A percentile compares a stretch with the other conserved stretches of the same genome.
phyloP scores from a whole-genome alignment of 306 rosid species.

The Inga laurina region DNA sequence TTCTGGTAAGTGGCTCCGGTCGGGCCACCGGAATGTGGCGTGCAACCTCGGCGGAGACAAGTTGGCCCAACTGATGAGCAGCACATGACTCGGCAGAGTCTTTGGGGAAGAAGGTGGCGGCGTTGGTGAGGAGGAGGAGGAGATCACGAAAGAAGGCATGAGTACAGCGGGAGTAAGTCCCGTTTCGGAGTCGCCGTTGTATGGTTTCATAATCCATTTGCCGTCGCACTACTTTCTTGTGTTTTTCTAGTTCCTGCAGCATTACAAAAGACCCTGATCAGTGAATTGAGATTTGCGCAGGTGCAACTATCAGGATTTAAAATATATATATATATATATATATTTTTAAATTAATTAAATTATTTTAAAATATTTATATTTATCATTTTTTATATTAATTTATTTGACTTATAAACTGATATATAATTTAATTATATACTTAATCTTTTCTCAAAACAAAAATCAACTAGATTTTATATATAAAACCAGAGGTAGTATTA shows the following conservation, averaged over 20 bases:
- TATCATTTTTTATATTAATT: too few species aligned
- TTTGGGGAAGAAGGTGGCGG: slow-evolving; percentile 56
- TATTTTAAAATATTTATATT: too few species aligned
- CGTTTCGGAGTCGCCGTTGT: slow-evolving; percentile 51
- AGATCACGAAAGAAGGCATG: slow-evolving; percentile 65
- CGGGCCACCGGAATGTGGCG: slow-evolving; percentile 28
- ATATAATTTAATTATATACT: too few species aligned
- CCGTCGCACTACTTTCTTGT: slow-evolving; percentile 56
- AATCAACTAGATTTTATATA: too few species aligned
- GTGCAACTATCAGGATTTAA: background rate
- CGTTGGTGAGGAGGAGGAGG: slow-evolving; percentile 64
- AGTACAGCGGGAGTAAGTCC: slow-evolving; percentile 47
- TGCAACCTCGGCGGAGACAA: slow-evolving; percentile 47
- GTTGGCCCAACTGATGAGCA: slow-evolving; percentile 50
- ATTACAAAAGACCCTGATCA: background rate
- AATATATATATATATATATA: too few species aligned
- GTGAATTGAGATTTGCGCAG: background rate
- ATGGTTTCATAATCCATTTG: slow-evolving; percentile 65
- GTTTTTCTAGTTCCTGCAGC: slow-evolving; percentile 59
- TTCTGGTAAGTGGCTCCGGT: slow-evolving; percentile 35
- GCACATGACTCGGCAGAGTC: slow-evolving; percentile 49
- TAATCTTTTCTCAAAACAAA: too few species aligned
- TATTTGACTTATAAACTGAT: too few species aligned
- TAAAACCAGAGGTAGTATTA: background rate
- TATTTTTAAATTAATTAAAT: too few species aligned